These are phyloP conservation scores for Rhizophora mangle DNA, from an alignment of 345 rosid species.

Conservation along the genomic window DNA sequence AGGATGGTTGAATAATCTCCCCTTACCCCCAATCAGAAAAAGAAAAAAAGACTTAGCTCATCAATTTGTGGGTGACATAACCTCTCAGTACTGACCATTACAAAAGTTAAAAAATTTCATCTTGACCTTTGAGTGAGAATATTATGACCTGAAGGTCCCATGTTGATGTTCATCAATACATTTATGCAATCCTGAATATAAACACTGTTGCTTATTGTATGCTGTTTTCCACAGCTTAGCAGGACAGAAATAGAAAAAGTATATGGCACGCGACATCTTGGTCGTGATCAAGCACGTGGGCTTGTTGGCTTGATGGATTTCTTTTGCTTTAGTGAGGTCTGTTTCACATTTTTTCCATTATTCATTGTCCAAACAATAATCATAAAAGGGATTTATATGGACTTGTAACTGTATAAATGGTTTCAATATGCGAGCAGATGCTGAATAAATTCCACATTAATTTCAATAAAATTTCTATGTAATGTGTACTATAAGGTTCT, in stretches of 20 bases:
- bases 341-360: constrained; percentile 17
- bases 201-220: constrained; percentile 2
- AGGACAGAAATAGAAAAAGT: constrained; percentile 55
- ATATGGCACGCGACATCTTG: constrained; percentile 90
- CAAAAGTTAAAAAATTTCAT: neutral
- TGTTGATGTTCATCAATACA: too few relatives aligned
- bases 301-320: constrained; percentile 97
- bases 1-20: too few relatives aligned
- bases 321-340: constrained; percentile 97
- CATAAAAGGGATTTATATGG: neutral
- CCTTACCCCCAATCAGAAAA: too few relatives aligned
- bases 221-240: constrained; percentile 53
- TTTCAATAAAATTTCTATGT: too few relatives aligned
- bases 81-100: too few relatives aligned
- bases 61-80: too few relatives aligned
- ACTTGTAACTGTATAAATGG: neutral
- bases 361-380: neutral
- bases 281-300: constrained; percentile 84
- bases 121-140: neutral
- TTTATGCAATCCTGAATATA: constrained; percentile 8
- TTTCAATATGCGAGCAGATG: neutral
- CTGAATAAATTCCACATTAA: neutral
- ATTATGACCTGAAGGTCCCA: neutral
- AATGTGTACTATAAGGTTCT: neutral
- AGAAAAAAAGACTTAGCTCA: too few relatives aligned